A percentile compares a stretch with the other conserved stretches of the same genome.
Evolutionary conservation across 73 alveolate species (phyloP).

Genomic region (Diophrys sp.): DNA sequence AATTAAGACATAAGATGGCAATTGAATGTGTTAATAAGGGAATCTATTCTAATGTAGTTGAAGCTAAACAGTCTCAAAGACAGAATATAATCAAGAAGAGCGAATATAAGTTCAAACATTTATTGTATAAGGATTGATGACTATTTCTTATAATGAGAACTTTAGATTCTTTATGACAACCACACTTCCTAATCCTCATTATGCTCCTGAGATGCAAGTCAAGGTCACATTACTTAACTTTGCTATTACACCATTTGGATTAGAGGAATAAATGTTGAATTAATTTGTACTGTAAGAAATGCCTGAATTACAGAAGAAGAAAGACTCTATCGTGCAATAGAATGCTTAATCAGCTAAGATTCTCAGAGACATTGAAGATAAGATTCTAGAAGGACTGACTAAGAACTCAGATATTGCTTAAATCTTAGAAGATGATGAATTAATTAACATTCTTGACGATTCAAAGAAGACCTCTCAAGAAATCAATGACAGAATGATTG

Average conservation of each 20-base stretch:
- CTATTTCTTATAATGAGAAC: slow-evolving; percentile 65
- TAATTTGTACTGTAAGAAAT: slow-evolving; percentile 90
- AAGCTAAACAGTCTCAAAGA: not conserved
- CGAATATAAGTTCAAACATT: not conserved
- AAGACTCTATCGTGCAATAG: slow-evolving; percentile 84
- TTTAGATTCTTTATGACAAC: slow-evolving; percentile 97
- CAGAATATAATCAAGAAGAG: not conserved
- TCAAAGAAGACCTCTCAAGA: slow-evolving; percentile 96
- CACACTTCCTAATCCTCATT: slow-evolving; percentile 98
- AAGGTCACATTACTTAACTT: slow-evolving; percentile 99
- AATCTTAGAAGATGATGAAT: slow-evolving; percentile 94
- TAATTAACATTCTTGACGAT: slow-evolving; percentile 90
- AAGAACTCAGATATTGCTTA: slow-evolving; percentile 91
- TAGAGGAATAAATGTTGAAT: slow-evolving; percentile 95
- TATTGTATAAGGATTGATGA: not conserved
- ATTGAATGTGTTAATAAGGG: slow-evolving; percentile 34
- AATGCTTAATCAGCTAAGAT: slow-evolving; percentile 77
- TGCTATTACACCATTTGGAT: slow-evolving; percentile 99
- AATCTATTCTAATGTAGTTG: slow-evolving; percentile 24
- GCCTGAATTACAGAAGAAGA: slow-evolving; percentile 94
- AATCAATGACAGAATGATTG: slow-evolving; percentile 92
- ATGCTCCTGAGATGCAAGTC: slow-evolving; percentile 98
- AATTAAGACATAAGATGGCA: slow-evolving; percentile 44
- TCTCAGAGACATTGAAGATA: slow-evolving; percentile 94
- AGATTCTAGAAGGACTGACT: slow-evolving; percentile 89